These are phyloP conservation scores for Huntiella abstrusa DNA, from an alignment of 2,329 filamentous ascomycete species.

Conservation along the genomic window DNA sequence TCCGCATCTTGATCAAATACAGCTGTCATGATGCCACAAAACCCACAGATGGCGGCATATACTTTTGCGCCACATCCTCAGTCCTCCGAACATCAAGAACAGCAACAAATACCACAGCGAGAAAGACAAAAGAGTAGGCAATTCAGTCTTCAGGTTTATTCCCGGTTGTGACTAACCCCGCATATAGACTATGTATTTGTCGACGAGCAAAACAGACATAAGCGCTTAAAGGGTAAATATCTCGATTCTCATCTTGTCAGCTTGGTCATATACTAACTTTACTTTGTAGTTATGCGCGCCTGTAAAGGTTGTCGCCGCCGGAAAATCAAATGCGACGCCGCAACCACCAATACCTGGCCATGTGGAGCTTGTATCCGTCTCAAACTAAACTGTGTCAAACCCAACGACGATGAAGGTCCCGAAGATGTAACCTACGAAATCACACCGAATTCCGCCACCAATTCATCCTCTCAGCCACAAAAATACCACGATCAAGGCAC, in stretches of 20 bases:
- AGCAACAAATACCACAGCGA: constrained; percentile 20
- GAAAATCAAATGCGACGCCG: constrained; percentile 97
- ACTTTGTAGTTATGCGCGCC: constrained; percentile 69
- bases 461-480: background rate
- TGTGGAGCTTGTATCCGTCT: constrained; percentile 84
- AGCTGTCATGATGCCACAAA: constrained; percentile 42
- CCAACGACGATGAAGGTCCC: constrained; percentile 48
- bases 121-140: constrained; percentile 10
- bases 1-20: constrained; percentile 14
- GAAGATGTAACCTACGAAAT: constrained; percentile 15
- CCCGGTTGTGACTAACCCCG: too few species aligned
- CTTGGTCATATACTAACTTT: background rate
- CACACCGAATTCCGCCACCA: background rate
- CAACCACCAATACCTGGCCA: constrained; percentile 93
- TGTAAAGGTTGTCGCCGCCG: constrained; percentile 87
- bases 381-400: constrained; percentile 83
- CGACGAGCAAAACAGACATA: constrained; percentile 95
- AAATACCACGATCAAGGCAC: constrained; percentile 1
- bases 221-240: constrained; percentile 68
- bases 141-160: background rate
- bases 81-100: constrained; percentile 24
- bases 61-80: constrained; percentile 46
- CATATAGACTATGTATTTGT: constrained; percentile 88
- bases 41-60: constrained; percentile 54
- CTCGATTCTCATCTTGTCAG: background rate